Base-by-base conservation (phyloP, 805 yeast species). In the Wickerhamomyces strasburgensis region DNA sequence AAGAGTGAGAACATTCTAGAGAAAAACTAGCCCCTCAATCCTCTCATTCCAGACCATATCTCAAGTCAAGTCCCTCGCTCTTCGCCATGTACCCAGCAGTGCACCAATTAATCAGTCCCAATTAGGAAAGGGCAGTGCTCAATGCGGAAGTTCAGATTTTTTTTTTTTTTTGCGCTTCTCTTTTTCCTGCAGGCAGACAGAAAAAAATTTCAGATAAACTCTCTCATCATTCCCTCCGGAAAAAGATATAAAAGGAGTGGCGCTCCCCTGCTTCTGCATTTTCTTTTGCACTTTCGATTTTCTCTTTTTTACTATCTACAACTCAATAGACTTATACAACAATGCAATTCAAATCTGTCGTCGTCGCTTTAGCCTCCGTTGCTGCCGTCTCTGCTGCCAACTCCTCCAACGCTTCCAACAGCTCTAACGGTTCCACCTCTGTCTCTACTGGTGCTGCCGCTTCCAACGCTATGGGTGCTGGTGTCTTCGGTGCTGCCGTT, bases 401-500 rank as follows among this genome's bases (percentile, higher is more conserved):
- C 71, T 19, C 51, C 16, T 43, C 51, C 28, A 48, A 48, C 54
- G 33, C 43, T 27, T 38, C 56, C 27, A 66, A 65, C 65, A 55
- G 58, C 49, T 56, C 76, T 40, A 65, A 65, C 60, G 57, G 60
- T 50, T 57, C 66, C 46, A 40, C 75, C 48, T 65, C 67, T 61
- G 59, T 57, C 44, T 65, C 82, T 29, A 61, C 69, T 46, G 63
- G 62, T 52, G 72, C 68, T 53, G 80, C 74, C 55, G 68, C 63
- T 47, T 62, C 71, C 51, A 69, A 67, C 63, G 72, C 74, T 47
- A 68, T 73, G 60, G 78, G 80, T 67, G 83, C 86, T 60, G 80
- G 84, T 68, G 75, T 78, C 60, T 67, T 80, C 56, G 89, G 87
- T 75, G 88, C 84, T 56, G 85, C 80, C 61, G 84, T 83, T 52